Evolutionary conservation across 2,329 filamentous ascomycete genomes (phyloP).

Genomic region (Dactylonectria macrodidyma): DNA sequence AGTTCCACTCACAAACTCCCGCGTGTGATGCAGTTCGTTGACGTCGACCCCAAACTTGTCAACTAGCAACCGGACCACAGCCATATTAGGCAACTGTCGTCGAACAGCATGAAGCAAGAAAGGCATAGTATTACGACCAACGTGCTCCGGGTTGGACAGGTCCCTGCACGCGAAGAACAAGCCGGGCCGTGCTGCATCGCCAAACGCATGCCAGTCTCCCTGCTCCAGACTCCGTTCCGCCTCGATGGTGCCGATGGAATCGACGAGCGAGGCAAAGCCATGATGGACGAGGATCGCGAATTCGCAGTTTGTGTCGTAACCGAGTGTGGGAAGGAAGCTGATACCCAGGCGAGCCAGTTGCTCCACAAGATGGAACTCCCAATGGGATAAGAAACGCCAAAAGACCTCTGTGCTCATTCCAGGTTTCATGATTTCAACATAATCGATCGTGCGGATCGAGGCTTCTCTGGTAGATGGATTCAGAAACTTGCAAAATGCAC

Average conservation of each 20-base stretch:
- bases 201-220: conserved; percentile 41
- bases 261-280: conserved; percentile 39
- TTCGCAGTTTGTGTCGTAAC: not conserved
- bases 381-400: conserved; percentile 20
- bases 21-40: conserved; percentile 38
- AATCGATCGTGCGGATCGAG: not conserved
- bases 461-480: not conserved
- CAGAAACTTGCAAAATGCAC: not conserved
- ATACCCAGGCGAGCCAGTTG: conserved; percentile 31
- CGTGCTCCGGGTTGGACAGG: not conserved
- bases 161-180: conserved; percentile 34
- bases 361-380: conserved; percentile 43
- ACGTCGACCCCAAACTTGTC: conserved; percentile 52
- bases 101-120: conserved; percentile 48
- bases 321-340: conserved; percentile 26
- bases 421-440: not conserved
- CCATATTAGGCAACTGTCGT: conserved; percentile 53
- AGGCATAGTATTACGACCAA: conserved; percentile 14
- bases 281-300: conserved; percentile 31
- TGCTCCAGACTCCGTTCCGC: conserved; percentile 20
- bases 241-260: conserved; percentile 35
- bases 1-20: not conserved
- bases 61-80: conserved; percentile 53
- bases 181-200: conserved; percentile 33
- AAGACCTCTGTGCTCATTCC: conserved; percentile 10